Conservation (phyloP, 1,284 basidiomycete genomes). For the Microbotryum silenes-acaulis region DNA sequence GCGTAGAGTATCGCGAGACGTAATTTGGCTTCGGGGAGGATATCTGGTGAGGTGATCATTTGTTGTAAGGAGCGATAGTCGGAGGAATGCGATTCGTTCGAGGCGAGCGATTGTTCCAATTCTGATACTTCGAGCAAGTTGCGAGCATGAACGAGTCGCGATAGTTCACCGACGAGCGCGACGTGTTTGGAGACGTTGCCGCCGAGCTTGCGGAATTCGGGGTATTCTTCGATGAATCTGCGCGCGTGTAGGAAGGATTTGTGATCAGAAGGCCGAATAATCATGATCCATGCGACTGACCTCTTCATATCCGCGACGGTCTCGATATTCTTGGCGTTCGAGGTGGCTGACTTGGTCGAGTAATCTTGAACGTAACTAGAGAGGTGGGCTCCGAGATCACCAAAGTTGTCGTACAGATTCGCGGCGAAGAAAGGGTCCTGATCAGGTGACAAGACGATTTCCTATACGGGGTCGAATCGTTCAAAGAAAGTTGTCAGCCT, state of each 20-base stretch:
- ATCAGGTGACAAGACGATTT: conserved; percentile 84
- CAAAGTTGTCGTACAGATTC: conserved; percentile 89
- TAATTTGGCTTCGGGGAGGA: conserved; percentile 75
- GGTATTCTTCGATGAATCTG: conserved; percentile 91
- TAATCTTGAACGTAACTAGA: conserved; percentile 93
- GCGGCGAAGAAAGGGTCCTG: conserved; percentile 93
- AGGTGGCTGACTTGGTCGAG: conserved; percentile 62
- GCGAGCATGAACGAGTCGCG: conserved; percentile 75
- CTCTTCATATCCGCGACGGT: conserved; percentile 96
- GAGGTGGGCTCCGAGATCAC: conserved; percentile 87
- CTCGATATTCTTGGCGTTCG: conserved; percentile 75
- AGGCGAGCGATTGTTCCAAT: conserved; percentile 91
- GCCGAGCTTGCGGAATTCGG: conserved; percentile 90
- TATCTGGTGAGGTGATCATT: conserved; percentile 58
- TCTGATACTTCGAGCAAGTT: conserved; percentile 84
- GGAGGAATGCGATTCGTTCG: conserved; percentile 54
- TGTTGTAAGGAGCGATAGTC: conserved; percentile 53
- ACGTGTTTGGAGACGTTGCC: conserved; percentile 99
- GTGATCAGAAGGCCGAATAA: background rate
- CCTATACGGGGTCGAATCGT: conserved; percentile 48
- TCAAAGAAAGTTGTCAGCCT: conserved; percentile 1
- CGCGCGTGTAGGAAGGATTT: too few species aligned
- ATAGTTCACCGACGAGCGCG: conserved; percentile 89
- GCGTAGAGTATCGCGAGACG: conserved; percentile 91
- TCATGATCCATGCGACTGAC: too few species aligned